These are phyloP conservation scores for Penicillium malachiteum DNA, from an alignment of 495 filamentous ascomycete genomes.

Conservation along the genomic window DNA sequence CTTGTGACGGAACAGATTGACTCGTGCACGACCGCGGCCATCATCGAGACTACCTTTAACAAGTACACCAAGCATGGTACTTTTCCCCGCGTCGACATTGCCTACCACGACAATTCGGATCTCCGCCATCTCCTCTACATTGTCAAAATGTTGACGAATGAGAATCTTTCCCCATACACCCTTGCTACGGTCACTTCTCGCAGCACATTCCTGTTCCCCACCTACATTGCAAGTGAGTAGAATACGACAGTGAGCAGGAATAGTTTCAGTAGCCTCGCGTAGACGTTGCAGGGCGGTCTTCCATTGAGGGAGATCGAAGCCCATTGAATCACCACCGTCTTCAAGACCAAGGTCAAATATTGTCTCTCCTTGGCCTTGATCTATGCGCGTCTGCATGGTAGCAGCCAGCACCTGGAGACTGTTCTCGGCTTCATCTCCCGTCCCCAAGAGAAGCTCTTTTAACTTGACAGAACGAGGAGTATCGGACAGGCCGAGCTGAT, in stretches of 20 bases:
- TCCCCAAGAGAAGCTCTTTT: constrained; percentile 72
- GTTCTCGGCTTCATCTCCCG: constrained; percentile 56
- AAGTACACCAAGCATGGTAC: constrained; percentile 92
- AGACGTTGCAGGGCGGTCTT: constrained; percentile 69
- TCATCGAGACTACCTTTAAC: constrained; percentile 96
- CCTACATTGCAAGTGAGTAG: constrained; percentile 88
- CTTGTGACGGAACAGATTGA: constrained; percentile 97
- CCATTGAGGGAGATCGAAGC: constrained; percentile 76
- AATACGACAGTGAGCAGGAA: constrained; percentile 72
- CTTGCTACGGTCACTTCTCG: constrained; percentile 60
- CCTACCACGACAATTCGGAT: constrained; percentile 96
- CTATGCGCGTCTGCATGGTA: constrained; percentile 63
- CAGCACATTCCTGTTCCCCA: constrained; percentile 68
- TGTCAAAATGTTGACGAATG: constrained; percentile 70
- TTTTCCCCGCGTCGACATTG: constrained; percentile 97
- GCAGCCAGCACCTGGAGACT: constrained; percentile 60
- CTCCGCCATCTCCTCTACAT: constrained; percentile 86
- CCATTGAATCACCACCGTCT: constrained; percentile 90
- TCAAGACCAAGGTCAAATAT: constrained; percentile 92
- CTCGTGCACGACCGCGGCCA: constrained; percentile 87
- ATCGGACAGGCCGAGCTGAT: constrained; percentile 80
- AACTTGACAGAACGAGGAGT: constrained; percentile 64
- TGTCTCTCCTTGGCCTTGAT: constrained; percentile 86
- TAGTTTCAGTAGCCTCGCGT: constrained; percentile 59
- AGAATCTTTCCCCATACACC: constrained; percentile 79